Evolutionary conservation across 371 early-diverging fungal genomes (phyloP), one percentile per base, ranked within the genome.

Genomic region (Funneliformis caledonium): DNA sequence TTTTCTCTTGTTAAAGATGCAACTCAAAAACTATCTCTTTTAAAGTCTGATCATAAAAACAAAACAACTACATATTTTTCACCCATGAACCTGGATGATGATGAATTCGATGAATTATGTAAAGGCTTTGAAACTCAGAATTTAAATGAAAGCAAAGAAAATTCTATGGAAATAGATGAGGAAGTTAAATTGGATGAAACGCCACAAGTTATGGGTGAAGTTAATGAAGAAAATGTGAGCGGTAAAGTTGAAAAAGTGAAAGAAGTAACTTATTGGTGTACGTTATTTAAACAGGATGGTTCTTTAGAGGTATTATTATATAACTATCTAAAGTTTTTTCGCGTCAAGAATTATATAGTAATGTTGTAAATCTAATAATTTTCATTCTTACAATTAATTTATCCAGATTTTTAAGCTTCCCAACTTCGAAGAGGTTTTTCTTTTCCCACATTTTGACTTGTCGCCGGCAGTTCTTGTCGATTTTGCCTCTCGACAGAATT

Each of bases 321-420:
- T 60, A 14, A 45, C 12, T 61, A 48, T 70, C 37, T 37, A 37
- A 37, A 37, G 22, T 12, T 37, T 1, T 37, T 37, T 37, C 37
- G 2, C 3, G 37, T 70, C 14, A n/a, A 70, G 8, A 19, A 70
- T 22, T 47, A 70, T 42, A n/a, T 70, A 42, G n/a, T 6, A 26
- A 45, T 45, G 14, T 19, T 70, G 1, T 33, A 37, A 37, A 37
- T 2, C 1, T 37, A 37, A 37, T 37, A 37, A 37, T 37, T 37
- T 3, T 37, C 1, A 37, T 37, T 3, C 37, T 37, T 37, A 37
- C 3, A 37, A 37, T 37, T 37, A 37, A 37, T 11, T 26, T 45
- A 5, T 45, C 74, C 79, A 93, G 88, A 87, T 96, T 19, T 92
- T 90, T 76, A 88, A 86, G 14, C 85, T 96, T 22, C 94, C 95